A percentile compares a stretch with the other conserved stretches of the same genome.
Conservation (phyloP, 1,139 yeast genomes). For the Groenewaldozyma sp. region DNA sequence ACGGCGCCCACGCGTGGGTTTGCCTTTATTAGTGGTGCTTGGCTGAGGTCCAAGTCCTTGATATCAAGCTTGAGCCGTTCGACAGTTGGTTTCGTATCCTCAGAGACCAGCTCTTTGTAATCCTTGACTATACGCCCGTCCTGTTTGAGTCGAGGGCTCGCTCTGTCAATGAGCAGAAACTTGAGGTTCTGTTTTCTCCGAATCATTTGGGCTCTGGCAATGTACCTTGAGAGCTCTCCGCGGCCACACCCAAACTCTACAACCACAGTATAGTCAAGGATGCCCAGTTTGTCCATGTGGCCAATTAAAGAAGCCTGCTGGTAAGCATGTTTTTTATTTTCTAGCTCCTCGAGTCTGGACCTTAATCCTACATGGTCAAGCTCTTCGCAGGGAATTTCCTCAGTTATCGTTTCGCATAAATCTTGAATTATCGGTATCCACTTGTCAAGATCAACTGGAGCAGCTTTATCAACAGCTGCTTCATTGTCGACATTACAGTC, state of each 20-base stretch:
- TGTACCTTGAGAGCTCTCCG: slow-evolving; percentile 68
- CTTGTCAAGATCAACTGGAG: background rate
- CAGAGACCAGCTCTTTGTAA: slow-evolving; percentile 25
- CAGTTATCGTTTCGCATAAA: slow-evolving; percentile 23
- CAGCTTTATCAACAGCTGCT: background rate
- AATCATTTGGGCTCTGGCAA: slow-evolving; percentile 40
- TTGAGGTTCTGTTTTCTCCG: slow-evolving; percentile 24
- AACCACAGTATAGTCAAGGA: slow-evolving; percentile 35
- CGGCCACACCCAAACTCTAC: slow-evolving; percentile 89
- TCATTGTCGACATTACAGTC: background rate
- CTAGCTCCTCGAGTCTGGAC: slow-evolving; percentile 38
- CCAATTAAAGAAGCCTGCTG: slow-evolving; percentile 81
- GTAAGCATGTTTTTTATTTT: slow-evolving; percentile 62
- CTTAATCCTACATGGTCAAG: slow-evolving; percentile 27
- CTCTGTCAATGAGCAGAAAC: slow-evolving; percentile 65
- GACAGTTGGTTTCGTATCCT: slow-evolving; percentile 30
- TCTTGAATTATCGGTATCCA: slow-evolving; percentile 27
- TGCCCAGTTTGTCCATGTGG: slow-evolving; percentile 41
- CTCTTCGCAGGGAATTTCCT: slow-evolving; percentile 12
- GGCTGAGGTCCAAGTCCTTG: slow-evolving; percentile 54
- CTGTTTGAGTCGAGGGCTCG: slow-evolving; percentile 68
- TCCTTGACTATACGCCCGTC: slow-evolving; percentile 61
- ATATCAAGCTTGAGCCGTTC: slow-evolving; percentile 63
- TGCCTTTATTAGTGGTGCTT: slow-evolving; percentile 29
- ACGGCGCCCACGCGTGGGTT: slow-evolving; percentile 42